A percentile compares a stretch with the other conserved stretches of the same genome.
Evolutionary conservation across 495 filamentous ascomycete species (phyloP).

Genomic region (Saxophila tyrrhenica): DNA sequence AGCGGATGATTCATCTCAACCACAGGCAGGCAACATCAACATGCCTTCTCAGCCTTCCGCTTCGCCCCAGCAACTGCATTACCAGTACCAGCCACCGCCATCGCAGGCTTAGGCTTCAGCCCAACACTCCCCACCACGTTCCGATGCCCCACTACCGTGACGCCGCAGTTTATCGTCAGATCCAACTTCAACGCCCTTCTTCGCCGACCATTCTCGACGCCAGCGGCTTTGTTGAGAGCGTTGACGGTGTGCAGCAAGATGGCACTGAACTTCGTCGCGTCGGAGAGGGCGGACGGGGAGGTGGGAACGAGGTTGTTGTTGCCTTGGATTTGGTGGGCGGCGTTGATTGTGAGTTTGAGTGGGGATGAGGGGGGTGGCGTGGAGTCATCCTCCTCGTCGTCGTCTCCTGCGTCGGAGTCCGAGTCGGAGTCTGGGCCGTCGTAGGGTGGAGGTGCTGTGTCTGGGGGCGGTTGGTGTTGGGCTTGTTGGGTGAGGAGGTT

Average conservation of each 20-base stretch:
- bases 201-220: neutral
- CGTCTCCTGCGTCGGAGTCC: neutral
- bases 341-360: conserved; percentile 19
- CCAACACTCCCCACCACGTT: conserved; percentile 19
- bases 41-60: conserved; percentile 5
- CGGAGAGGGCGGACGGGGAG: neutral
- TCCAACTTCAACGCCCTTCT: conserved; percentile 2
- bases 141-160: conserved; percentile 16
- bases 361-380: neutral
- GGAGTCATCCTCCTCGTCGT: neutral
- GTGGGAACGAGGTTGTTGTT: conserved; percentile 19
- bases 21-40: neutral
- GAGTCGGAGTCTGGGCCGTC: neutral
- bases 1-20: neutral
- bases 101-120: conserved; percentile 3
- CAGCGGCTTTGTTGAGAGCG: conserved; percentile 9
- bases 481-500: neutral
- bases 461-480: neutral
- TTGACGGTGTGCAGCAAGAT: conserved; percentile 11
- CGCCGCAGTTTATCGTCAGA: conserved; percentile 19
- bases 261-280: conserved; percentile 13
- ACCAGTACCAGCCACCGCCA: neutral
- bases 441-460: neutral
- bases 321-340: conserved; percentile 18
- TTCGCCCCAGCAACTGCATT: conserved; percentile 9